phyloP scores from a whole-genome alignment of 2,329 filamentous ascomycete genomes.

The Mycocentrospora acerina region DNA sequence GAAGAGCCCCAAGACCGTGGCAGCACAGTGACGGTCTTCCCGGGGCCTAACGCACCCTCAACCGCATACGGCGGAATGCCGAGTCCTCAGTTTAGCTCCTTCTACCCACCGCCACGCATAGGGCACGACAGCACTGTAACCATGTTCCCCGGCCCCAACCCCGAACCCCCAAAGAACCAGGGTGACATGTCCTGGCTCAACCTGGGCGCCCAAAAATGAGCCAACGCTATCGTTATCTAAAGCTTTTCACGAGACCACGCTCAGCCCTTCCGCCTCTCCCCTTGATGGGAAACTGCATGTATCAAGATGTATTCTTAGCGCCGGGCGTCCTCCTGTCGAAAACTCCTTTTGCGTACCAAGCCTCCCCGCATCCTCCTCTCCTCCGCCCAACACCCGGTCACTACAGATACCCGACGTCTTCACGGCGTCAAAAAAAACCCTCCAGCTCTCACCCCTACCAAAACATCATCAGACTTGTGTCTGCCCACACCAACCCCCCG shows the following conservation, averaged over 20 bases:
- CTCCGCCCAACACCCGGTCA: slow-evolving; percentile 32
- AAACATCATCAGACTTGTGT: neutral
- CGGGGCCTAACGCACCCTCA: slow-evolving; percentile 20
- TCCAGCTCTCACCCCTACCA: neutral
- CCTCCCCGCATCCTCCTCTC: slow-evolving; percentile 11
- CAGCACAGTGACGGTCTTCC: slow-evolving; percentile 48
- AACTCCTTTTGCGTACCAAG: slow-evolving; percentile 11
- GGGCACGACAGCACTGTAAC: slow-evolving; percentile 59
- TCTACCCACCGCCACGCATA: slow-evolving; percentile 45
- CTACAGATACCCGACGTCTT: slow-evolving; percentile 41
- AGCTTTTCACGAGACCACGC: slow-evolving; percentile 3
- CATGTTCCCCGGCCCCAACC: slow-evolving; percentile 27
- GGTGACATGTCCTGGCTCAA: slow-evolving; percentile 80
- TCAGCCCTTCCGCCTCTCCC: slow-evolving; percentile 1
- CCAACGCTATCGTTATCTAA: slow-evolving; percentile 2
- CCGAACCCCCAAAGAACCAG: slow-evolving; percentile 17
- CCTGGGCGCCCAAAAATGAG: slow-evolving; percentile 52
- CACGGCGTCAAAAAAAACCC: slow-evolving; percentile 7
- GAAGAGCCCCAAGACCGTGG: slow-evolving; percentile 49
- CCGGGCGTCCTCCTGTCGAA: slow-evolving; percentile 25
- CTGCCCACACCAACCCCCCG: neutral
- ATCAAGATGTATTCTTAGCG: slow-evolving; percentile 33
- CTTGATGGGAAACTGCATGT: slow-evolving; percentile 6
- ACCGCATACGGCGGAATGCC: slow-evolving; percentile 15
- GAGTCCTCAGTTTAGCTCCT: slow-evolving; percentile 55